Evolutionary conservation across 306 rosid species (phyloP).

Genomic region (Lathyrus oleraceus): DNA sequence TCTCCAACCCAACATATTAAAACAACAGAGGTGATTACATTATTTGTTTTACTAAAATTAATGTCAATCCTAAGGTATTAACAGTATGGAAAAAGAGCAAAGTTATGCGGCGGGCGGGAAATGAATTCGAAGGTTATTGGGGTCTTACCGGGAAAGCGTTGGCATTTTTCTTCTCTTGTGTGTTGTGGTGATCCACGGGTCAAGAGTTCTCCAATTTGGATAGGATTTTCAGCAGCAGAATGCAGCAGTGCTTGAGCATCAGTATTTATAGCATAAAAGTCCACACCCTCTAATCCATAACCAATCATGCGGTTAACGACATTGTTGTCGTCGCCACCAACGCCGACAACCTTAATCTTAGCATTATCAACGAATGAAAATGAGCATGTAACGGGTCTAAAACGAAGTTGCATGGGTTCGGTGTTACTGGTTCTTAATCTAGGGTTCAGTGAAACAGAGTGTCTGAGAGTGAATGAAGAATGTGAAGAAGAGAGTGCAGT

Average conservation of each 20-base stretch:
- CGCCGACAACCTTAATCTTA: conserved; percentile 89
- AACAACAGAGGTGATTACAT: too few relatives aligned
- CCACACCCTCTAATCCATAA: conserved; percentile 83
- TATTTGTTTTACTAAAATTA: too few relatives aligned
- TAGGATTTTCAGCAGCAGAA: conserved; percentile 61
- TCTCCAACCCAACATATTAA: too few relatives aligned
- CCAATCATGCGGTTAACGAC: conserved; percentile 97
- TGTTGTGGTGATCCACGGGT: conserved; percentile 93
- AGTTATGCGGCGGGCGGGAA: too few relatives aligned
- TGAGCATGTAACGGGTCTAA: conserved; percentile 49
- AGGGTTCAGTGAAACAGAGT: conserved; percentile 34
- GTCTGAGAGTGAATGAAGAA: not conserved
- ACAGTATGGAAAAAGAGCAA: too few relatives aligned
- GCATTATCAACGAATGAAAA: conserved; percentile 64
- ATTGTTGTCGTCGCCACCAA: conserved; percentile 95
- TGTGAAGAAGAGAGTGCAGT: too few relatives aligned
- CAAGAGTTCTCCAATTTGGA: conserved; percentile 51
- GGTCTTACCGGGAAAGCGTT: too few relatives aligned
- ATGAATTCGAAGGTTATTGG: too few relatives aligned
- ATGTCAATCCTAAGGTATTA: too few relatives aligned
- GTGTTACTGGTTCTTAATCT: conserved; percentile 28
- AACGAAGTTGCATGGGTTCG: conserved; percentile 37
- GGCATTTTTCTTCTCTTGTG: too few relatives aligned
- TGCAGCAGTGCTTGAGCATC: conserved; percentile 84
- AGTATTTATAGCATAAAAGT: conserved; percentile 35